phyloP scores from a whole-genome alignment of 1,284 basidiomycete genomes.

The Amylostereum areolatum region DNA sequence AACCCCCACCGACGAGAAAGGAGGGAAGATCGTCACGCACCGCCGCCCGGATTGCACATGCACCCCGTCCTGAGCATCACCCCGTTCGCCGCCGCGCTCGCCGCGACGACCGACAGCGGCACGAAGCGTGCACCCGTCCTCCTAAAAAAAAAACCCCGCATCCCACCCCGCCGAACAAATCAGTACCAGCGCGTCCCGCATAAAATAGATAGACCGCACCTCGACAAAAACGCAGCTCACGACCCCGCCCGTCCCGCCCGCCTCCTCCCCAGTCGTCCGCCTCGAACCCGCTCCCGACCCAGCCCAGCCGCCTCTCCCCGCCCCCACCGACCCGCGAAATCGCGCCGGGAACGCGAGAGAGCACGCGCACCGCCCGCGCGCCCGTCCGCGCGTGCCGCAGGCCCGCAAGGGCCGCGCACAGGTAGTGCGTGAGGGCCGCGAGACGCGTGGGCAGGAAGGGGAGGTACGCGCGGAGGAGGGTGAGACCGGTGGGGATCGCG shows the following conservation, averaged over 20 bases:
- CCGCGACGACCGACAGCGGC: conserved; percentile 65
- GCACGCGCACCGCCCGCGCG: conserved; percentile 54
- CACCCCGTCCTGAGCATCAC: conserved; percentile 78
- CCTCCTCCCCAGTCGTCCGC: conserved; percentile 52
- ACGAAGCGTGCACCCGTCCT: conserved; percentile 63
- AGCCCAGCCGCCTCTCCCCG: not conserved
- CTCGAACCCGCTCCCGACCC: conserved; percentile 24
- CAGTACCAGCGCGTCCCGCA: not conserved
- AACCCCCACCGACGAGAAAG: not conserved
- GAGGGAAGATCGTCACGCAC: not conserved
- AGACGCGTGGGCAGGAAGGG: conserved; percentile 71
- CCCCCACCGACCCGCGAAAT: not conserved
- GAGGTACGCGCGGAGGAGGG: conserved; percentile 68
- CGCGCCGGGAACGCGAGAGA: conserved; percentile 46
- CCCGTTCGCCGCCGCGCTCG: conserved; percentile 53
- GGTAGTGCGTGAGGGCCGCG: conserved; percentile 49
- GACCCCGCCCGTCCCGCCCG: conserved; percentile 55
- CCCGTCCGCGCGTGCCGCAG: conserved; percentile 47
- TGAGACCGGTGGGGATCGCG: conserved; percentile 69
- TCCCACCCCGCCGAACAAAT: too few species aligned
- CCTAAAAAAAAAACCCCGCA: not conserved
- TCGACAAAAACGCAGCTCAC: conserved; percentile 56
- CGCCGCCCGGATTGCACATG: conserved; percentile 78
- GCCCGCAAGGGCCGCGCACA: conserved; percentile 46
- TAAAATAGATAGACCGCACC: conserved; percentile 4